These are phyloP conservation scores for Scheffersomyces parashehatae DNA, from an alignment of 1,139 yeast genomes.

Conservation along the genomic window DNA sequence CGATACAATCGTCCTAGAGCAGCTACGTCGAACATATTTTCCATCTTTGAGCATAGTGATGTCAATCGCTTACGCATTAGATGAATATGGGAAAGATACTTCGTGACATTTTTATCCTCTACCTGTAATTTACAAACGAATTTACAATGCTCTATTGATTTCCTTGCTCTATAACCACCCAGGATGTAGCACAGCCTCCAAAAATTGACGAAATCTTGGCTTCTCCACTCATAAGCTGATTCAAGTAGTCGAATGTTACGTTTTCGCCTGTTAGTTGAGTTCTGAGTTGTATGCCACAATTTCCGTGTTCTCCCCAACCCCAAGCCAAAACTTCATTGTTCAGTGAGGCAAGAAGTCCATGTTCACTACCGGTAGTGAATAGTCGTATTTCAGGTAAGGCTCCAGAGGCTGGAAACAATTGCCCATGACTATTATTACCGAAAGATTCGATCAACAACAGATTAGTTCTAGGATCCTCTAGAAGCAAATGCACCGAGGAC, in stretches of 20 bases:
- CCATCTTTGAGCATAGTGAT: slow-evolving; percentile 61
- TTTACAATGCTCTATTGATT: background rate
- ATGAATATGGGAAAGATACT: slow-evolving; percentile 80
- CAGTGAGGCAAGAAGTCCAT: slow-evolving; percentile 53
- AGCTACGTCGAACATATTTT: slow-evolving; percentile 75
- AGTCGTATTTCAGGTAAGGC: slow-evolving; percentile 6
- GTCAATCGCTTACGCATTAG: slow-evolving; percentile 39
- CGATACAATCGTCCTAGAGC: slow-evolving; percentile 69
- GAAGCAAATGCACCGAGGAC: slow-evolving; percentile 67
- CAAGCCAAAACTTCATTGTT: slow-evolving; percentile 57
- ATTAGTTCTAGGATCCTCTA: slow-evolving; percentile 4
- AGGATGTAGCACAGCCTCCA: slow-evolving; percentile 48
- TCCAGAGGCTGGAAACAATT: slow-evolving; percentile 38
- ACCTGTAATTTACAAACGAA: background rate
- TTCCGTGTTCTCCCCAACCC: slow-evolving; percentile 99
- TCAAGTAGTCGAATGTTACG: slow-evolving; percentile 41
- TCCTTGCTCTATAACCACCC: slow-evolving; percentile 27
- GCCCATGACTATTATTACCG: slow-evolving; percentile 83
- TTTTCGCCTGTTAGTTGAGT: slow-evolving; percentile 14
- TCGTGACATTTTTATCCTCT: slow-evolving; percentile 53
- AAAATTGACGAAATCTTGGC: slow-evolving; percentile 31
- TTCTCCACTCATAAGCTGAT: slow-evolving; percentile 29
- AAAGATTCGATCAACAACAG: slow-evolving; percentile 36
- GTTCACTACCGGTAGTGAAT: slow-evolving; percentile 79
- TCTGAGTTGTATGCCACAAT: slow-evolving; percentile 60